These are phyloP conservation scores for Apiosordaria backusii DNA, from an alignment of 495 filamentous ascomycete species.

Conservation along the genomic window DNA sequence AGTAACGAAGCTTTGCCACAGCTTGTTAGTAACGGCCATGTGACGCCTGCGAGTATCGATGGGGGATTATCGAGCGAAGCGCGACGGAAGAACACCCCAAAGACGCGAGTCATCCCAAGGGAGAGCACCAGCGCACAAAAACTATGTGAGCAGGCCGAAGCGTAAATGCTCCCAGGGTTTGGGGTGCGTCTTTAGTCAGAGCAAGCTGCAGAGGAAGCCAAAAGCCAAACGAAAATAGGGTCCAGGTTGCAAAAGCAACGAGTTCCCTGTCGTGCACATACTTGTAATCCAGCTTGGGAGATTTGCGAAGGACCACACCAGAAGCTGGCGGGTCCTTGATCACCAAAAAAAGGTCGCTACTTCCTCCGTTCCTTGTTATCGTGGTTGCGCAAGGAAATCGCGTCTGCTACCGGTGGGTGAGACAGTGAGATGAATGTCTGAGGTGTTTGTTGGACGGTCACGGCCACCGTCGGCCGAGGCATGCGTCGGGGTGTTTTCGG, in stretches of 20 bases:
- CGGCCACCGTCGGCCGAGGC: background rate
- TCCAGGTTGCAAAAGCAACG: background rate
- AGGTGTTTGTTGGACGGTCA: background rate
- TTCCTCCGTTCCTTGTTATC: conserved; percentile 7
- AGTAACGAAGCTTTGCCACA: conserved; percentile 45
- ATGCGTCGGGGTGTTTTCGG: background rate
- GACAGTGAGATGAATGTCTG: conserved; percentile 1
- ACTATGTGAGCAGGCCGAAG: too few species aligned
- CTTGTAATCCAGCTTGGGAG: conserved; percentile 32
- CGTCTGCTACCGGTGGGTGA: conserved; percentile 2
- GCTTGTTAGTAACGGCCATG: conserved; percentile 35
- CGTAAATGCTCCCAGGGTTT: too few species aligned
- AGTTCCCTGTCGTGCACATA: conserved; percentile 19
- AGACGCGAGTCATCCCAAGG: background rate
- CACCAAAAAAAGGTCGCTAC: conserved; percentile 8
- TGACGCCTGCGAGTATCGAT: conserved; percentile 8
- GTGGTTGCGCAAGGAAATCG: conserved; percentile 1
- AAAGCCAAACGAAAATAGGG: background rate
- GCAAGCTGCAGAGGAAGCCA: background rate
- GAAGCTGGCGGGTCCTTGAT: conserved; percentile 32
- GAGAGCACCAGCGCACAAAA: too few species aligned
- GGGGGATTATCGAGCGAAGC: background rate
- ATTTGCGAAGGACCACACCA: conserved; percentile 30
- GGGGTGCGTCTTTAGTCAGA: background rate
- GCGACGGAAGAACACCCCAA: background rate